Conservation (phyloP, 176 grass and related monocot species). For the Carex littledalei region DNA sequence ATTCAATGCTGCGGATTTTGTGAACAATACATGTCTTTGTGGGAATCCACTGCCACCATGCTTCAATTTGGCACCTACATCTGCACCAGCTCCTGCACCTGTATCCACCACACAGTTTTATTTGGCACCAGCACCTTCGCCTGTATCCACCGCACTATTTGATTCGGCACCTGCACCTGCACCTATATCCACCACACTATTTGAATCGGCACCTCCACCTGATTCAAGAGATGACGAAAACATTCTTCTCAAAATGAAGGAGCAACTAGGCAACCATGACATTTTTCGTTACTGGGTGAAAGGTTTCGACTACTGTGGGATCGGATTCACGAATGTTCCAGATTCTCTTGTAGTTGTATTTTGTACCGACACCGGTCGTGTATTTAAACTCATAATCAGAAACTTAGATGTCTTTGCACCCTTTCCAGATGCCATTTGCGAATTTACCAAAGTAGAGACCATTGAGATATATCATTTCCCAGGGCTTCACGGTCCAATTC, state of each 20-base stretch:
- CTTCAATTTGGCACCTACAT: background rate
- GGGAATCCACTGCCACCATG: background rate
- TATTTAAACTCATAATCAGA: background rate
- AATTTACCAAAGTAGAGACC: background rate
- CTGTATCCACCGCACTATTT: too few relatives aligned
- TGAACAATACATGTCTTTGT: background rate
- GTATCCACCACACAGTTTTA: too few relatives aligned
- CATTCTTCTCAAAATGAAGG: background rate
- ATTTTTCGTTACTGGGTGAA: background rate
- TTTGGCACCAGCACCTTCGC: too few relatives aligned
- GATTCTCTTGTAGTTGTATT: too few relatives aligned
- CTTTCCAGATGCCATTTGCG: background rate
- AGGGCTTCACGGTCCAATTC: slow-evolving; percentile 1
- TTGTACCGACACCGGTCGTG: background rate
- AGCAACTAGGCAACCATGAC: background rate
- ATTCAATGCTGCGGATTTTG: background rate
- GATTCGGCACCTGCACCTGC: too few relatives aligned
- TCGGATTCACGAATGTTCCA: too few relatives aligned
- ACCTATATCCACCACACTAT: too few relatives aligned
- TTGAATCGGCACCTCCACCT: background rate
- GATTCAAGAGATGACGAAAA: background rate
- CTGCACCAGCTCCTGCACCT: too few relatives aligned
- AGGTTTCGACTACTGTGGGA: background rate
- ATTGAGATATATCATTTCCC: background rate
- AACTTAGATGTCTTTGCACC: background rate